Conservation (phyloP, 768 basidiomycete species). For the Tricholoma bakamatsutake region DNA sequence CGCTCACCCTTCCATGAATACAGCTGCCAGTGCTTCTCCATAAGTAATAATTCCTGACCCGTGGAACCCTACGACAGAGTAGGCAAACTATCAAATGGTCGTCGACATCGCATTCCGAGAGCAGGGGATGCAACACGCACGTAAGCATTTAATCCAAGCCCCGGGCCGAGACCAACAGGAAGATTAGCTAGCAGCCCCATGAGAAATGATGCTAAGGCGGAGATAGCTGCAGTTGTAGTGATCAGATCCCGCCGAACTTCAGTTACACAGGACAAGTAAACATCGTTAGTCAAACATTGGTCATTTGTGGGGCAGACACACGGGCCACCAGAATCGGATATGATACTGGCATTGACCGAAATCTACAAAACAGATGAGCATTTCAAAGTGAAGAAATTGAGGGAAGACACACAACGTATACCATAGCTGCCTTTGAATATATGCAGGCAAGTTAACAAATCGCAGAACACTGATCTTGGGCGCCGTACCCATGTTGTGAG, state of each 20-base stretch:
- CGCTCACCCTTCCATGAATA: constrained; percentile 82
- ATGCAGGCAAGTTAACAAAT: constrained; percentile 7
- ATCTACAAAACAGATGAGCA: constrained; percentile 39
- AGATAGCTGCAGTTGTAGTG: constrained; percentile 73
- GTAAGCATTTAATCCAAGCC: constrained; percentile 78
- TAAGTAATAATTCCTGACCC: constrained; percentile 70
- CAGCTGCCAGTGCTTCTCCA: constrained; percentile 77
- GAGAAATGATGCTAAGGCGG: constrained; percentile 67
- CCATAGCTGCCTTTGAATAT: constrained; percentile 63
- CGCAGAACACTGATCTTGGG: neutral
- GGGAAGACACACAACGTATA: constrained; percentile 61
- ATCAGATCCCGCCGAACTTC: constrained; percentile 78
- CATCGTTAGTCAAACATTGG: constrained; percentile 44
- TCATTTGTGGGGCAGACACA: constrained; percentile 66
- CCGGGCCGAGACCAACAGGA: constrained; percentile 86
- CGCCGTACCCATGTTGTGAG: constrained; percentile 71
- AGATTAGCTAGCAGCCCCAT: constrained; percentile 87
- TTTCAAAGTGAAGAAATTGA: neutral
- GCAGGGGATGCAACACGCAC: constrained; percentile 34
- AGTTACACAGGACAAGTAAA: constrained; percentile 51
- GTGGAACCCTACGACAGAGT: constrained; percentile 83
- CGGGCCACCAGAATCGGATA: constrained; percentile 73
- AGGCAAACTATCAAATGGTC: constrained; percentile 56
- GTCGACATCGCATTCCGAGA: neutral
- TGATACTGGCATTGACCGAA: constrained; percentile 79